Evolutionary conservation across 2,329 filamentous ascomycete species (phyloP), one percentile per base, ranked within the genome.

Genomic region (Pseudopithomyces maydicus): DNA sequence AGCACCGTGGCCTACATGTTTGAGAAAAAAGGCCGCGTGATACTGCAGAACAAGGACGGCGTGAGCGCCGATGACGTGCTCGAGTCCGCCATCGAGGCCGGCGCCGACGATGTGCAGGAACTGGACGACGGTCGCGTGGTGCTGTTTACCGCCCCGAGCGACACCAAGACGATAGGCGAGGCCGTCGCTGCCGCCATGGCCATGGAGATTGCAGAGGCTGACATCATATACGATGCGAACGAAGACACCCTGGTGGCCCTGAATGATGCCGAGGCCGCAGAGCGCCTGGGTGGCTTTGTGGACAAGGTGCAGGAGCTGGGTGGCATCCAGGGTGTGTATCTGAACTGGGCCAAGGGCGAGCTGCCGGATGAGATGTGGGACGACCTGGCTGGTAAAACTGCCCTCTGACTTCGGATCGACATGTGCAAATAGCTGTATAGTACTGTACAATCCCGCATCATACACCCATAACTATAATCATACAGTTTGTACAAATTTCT

Each of bases 1-100:
- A 89, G 90, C 6, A 86, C 92, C 0, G 92, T 91, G 12, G 86
- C 85, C 7, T 98, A 94, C 77, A 83, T 96, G 68, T 99, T 99
- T 74, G 84, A 90, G 54, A 90, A 90, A 69, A 89, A 88, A 57
- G 95, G 95, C 1, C 84, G 88, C 51, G 83, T 92, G 26, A 81
- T 88, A 3, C 88, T 97, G 68, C 85, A 87, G 69, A 80, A 82
- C 59, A 83, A 83, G 62, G 81, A 84, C 0, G 79, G 74, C 1
- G 62, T 84, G 12, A 81, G 79, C n/a, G 83, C 85, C 6, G 86
- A 95, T 49, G 88, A 92, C 38, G 85, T 91, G 22, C 78, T 97
- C 41, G 88, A 97, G 64, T 85, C 88, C 52, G 92, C 91, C 6
- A 87, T 98, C 49, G 93, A 97, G 70, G 90, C 90, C 10, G 94